phyloP scores from a whole-genome alignment of 306 rosid species.

The Quercus agrifolia region DNA sequence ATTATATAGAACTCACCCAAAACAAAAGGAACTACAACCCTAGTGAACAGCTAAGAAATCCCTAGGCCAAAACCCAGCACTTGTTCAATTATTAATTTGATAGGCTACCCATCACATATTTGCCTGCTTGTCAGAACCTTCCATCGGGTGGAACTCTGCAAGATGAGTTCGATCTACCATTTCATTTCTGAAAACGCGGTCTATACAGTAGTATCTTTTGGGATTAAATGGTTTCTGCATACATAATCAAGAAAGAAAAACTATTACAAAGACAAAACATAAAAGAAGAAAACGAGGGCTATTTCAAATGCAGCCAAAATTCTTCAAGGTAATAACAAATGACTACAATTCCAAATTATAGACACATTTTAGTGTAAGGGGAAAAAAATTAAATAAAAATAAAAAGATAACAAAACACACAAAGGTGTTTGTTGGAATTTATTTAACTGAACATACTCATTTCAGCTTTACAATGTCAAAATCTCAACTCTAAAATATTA shows the following conservation, averaged over 20 bases:
- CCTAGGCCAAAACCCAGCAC: background rate
- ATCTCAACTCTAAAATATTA: background rate
- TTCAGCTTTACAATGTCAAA: background rate
- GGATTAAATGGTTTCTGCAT: conserved; percentile 80
- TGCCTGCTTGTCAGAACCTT: conserved; percentile 50
- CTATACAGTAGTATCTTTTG: conserved; percentile 85
- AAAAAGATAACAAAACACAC: too few species aligned
- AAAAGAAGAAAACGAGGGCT: background rate
- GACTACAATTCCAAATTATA: too few species aligned
- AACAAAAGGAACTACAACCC: conserved; percentile 3
- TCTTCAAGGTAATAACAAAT: too few species aligned
- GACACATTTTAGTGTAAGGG: too few species aligned
- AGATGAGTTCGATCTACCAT: conserved; percentile 97
- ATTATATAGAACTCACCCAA: background rate
- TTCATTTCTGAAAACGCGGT: conserved; percentile 95
- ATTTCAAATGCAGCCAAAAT: background rate
- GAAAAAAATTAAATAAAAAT: background rate
- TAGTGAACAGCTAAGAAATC: background rate
- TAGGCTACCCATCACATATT: background rate
- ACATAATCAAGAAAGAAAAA: conserved; percentile 18
- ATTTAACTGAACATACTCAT: background rate
- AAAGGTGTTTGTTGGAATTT: background rate
- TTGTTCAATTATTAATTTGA: background rate
- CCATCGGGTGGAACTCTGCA: conserved; percentile 95
- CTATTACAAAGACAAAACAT: background rate